Conservation (phyloP, 345 rosid genomes). For the Eucalyptus tenuipes region DNA sequence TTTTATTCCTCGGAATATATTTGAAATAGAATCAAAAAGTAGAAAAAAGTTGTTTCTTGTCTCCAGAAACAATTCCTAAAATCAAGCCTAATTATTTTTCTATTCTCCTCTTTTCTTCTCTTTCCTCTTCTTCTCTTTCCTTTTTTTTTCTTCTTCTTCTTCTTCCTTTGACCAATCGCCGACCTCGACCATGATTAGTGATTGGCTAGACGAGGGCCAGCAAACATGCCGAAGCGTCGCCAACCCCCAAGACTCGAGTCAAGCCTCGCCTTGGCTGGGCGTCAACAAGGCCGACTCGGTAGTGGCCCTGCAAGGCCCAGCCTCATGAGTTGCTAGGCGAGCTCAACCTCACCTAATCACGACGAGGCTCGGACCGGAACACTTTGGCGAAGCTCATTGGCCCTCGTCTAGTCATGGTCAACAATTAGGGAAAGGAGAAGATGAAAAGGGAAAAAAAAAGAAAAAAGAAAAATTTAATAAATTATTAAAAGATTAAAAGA, state of each 20-base stretch:
- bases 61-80: accelerated
- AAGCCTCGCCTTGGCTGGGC: accelerated
- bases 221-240: accelerated
- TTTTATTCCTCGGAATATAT: accelerated
- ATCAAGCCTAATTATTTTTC: no score
- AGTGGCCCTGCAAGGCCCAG: accelerated
- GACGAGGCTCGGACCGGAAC: accelerated
- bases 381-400: accelerated
- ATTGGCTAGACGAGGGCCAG: accelerated
- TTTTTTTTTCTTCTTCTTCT: no score
- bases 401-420: accelerated
- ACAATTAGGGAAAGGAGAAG: no score
- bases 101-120: accelerated
- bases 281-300: accelerated
- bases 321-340: accelerated
- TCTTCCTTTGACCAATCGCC: accelerated
- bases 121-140: no score
- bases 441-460: no score
- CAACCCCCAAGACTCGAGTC: accelerated
- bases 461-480: no score
- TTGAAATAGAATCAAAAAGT: accelerated
- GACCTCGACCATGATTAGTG: accelerated
- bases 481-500: no score
- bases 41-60: accelerated
- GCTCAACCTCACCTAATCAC: no score